Evolutionary conservation across 129 eudicot genomes (phyloP).

Genomic region (Flaveria sonorensis): DNA sequence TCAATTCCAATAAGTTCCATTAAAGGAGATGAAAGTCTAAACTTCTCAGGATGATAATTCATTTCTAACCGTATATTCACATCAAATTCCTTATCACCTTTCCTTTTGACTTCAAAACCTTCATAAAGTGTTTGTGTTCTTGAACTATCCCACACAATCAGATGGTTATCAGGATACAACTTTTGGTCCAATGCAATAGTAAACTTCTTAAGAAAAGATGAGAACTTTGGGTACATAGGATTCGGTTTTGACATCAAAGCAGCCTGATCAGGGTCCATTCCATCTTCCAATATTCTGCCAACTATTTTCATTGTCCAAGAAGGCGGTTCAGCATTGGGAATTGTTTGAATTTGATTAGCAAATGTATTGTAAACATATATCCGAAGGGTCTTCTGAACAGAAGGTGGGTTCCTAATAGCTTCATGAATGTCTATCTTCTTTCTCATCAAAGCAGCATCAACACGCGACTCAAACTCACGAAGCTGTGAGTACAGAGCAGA

Average conservation of each 20-base stretch:
- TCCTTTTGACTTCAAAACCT: constrained; percentile 15
- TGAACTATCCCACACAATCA: constrained; percentile 11
- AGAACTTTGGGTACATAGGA: background rate
- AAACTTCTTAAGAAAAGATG: background rate
- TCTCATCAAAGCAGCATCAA: background rate
- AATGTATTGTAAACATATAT: background rate
- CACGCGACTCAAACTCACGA: constrained; percentile 2
- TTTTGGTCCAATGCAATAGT: background rate
- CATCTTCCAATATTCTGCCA: constrained; percentile 1
- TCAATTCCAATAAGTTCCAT: constrained; percentile 5
- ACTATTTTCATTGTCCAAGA: background rate
- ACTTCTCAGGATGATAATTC: constrained; percentile 7
- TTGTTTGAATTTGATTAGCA: background rate
- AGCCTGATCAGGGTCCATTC: background rate
- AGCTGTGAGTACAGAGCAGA: background rate
- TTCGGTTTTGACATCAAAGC: constrained; percentile 1
- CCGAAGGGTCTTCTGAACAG: background rate
- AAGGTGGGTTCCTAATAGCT: background rate
- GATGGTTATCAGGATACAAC: background rate
- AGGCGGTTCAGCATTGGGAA: constrained; percentile 10
- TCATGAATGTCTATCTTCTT: constrained; percentile 5
- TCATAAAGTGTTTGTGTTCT: background rate
- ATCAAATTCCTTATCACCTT: constrained; percentile 4
- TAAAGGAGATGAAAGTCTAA: constrained; percentile 1
- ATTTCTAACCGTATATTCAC: constrained; percentile 11